Percentiles rank a stretch among this genome's conserved stretches.
Conservation (phyloP, 768 basidiomycete genomes). For the Agrocybe praecox region DNA sequence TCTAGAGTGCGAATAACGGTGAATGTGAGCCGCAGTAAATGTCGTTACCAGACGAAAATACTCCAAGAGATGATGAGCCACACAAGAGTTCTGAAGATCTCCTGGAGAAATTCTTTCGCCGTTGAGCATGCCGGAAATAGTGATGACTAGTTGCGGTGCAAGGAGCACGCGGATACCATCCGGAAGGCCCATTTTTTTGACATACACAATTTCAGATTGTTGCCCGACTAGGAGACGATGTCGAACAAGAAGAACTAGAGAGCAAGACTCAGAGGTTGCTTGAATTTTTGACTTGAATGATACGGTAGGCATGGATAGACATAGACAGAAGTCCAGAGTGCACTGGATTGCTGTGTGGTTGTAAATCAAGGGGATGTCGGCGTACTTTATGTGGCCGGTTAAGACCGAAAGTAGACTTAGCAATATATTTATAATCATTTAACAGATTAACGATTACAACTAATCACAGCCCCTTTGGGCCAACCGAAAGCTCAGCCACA, state of each 20-base stretch:
- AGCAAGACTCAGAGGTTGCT: conserved; percentile 43
- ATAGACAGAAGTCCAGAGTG: not conserved
- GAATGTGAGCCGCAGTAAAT: conserved; percentile 3
- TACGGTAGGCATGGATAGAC: conserved; percentile 30
- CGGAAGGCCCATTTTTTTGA: conserved; percentile 37
- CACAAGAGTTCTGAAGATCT: conserved; percentile 49
- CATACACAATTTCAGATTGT: conserved; percentile 27
- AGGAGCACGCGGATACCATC: conserved; percentile 51
- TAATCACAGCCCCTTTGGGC: conserved; percentile 31
- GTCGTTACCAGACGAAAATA: conserved; percentile 50
- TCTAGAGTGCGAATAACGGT: conserved; percentile 3
- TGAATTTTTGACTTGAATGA: conserved; percentile 39
- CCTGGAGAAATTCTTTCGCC: conserved; percentile 37
- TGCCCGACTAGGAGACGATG: conserved; percentile 42
- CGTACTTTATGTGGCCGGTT: not conserved
- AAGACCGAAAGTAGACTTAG: conserved; percentile 6
- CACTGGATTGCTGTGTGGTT: not conserved
- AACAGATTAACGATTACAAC: conserved; percentile 17
- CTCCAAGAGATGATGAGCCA: conserved; percentile 48
- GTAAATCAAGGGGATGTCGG: not conserved
- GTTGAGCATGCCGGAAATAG: conserved; percentile 57
- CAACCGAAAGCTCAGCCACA: conserved; percentile 25
- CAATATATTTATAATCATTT: not conserved
- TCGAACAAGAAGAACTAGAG: conserved; percentile 46
- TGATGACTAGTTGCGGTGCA: conserved; percentile 50